These are phyloP conservation scores for Fusarium tricinctum DNA, from an alignment of 2,329 filamentous ascomycete species.

Conservation along the genomic window DNA sequence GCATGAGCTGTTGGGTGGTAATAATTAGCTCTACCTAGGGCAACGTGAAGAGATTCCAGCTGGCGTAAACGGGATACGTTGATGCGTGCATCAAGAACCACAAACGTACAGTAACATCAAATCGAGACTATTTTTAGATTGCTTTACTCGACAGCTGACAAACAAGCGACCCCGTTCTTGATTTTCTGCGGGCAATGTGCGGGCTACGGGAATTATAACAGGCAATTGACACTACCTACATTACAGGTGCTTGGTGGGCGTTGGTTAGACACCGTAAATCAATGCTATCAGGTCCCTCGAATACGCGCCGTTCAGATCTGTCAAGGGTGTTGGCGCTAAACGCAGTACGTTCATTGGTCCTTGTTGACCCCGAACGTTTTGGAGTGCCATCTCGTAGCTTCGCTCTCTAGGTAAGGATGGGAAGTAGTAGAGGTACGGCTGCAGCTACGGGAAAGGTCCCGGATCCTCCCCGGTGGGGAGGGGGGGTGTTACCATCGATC, in stretches of 20 bases:
- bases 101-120: too few relatives aligned
- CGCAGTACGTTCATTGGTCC: background rate
- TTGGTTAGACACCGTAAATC: background rate
- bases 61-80: too few relatives aligned
- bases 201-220: too few relatives aligned
- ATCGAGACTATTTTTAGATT: too few relatives aligned
- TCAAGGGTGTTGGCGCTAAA: conserved; percentile 1
- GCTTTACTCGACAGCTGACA: too few relatives aligned
- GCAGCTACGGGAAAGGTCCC: conserved; percentile 1
- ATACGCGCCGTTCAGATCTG: conserved; percentile 2
- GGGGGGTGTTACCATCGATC: background rate
- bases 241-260: background rate
- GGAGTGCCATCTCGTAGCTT: conserved; percentile 1
- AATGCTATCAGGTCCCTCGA: background rate
- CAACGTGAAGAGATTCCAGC: too few relatives aligned
- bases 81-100: too few relatives aligned
- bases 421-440: conserved; percentile 1
- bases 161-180: too few relatives aligned
- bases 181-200: too few relatives aligned
- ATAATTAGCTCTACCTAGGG: too few relatives aligned
- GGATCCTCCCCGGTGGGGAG: background rate
- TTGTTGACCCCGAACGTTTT: background rate
- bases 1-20: too few relatives aligned
- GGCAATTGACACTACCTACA: too few relatives aligned
- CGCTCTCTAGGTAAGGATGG: background rate